These are phyloP conservation scores for Hanseniaspora sp. DNA, from an alignment of 1,139 yeast genomes.

Conservation along the genomic window DNA sequence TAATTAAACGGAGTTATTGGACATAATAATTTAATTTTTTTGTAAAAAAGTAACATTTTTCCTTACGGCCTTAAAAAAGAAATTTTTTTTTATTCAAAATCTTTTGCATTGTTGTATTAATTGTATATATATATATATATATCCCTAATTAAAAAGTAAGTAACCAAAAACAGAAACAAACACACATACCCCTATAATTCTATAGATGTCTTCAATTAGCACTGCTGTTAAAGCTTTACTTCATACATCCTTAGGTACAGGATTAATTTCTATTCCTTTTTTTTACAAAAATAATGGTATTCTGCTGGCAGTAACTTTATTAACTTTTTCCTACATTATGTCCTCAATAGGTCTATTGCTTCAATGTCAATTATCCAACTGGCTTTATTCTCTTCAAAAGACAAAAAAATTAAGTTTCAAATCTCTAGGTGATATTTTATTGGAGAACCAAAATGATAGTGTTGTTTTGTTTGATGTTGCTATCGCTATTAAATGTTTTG, in stretches of 20 bases:
- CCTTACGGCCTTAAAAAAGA: too few species aligned
- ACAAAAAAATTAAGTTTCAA: constrained; percentile 44
- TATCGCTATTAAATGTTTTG: constrained; percentile 78
- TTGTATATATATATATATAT: too few species aligned
- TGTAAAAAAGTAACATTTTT: too few species aligned
- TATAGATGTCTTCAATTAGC: constrained; percentile 22
- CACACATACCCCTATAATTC: too few species aligned
- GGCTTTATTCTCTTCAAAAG: constrained; percentile 22
- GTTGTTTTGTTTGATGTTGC: constrained; percentile 75
- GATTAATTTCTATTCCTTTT: constrained; percentile 85
- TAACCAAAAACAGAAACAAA: too few species aligned
- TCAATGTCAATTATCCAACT: constrained; percentile 10
- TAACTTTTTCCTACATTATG: constrained; percentile 34
- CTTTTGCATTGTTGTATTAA: too few species aligned
- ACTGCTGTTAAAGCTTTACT: constrained; percentile 44
- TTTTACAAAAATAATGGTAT: constrained; percentile 84
- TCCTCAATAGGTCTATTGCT: constrained; percentile 22
- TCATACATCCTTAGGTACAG: constrained; percentile 66
- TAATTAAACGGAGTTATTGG: too few species aligned
- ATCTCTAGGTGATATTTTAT: constrained; percentile 63
- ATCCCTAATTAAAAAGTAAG: background rate
- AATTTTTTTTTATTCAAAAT: too few species aligned
- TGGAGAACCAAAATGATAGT: constrained; percentile 69
- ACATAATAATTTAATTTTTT: too few species aligned
- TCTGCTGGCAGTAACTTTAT: constrained; percentile 54